Percentiles rank a stretch among this genome's conserved stretches.
Evolutionary conservation across 148 eudicot genomes (phyloP).

Genomic region (Camellia lanceoleosa): DNA sequence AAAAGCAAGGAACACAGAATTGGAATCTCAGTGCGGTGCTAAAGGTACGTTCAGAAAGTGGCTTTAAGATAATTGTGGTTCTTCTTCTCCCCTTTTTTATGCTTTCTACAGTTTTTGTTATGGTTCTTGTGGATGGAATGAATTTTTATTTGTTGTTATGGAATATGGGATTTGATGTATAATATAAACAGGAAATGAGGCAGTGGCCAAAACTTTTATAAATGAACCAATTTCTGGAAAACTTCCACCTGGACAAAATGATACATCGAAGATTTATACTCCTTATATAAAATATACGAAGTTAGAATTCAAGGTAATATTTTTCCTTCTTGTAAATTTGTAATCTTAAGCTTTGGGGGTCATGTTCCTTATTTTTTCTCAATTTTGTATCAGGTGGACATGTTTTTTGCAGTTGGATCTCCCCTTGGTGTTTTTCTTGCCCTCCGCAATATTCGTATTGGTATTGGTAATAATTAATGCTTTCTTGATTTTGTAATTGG

Average conservation of each 20-base stretch:
- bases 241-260: constrained; percentile 35
- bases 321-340: not conserved
- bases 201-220: constrained; percentile 18
- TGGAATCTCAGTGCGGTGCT: constrained; percentile 46
- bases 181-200: constrained; percentile 34
- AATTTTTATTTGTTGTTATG: not conserved
- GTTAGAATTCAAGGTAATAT: constrained; percentile 73
- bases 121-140: constrained; percentile 6
- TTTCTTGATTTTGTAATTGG: not conserved
- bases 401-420: constrained; percentile 94
- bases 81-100: not conserved
- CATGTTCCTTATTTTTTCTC: constrained; percentile 2
- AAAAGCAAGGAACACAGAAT: constrained; percentile 48
- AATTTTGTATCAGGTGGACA: constrained; percentile 65
- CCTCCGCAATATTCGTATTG: constrained; percentile 92
- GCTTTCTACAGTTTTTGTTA: not conserved
- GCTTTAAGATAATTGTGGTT: constrained; percentile 13
- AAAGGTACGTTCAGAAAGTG: constrained; percentile 36
- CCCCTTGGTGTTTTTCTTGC: constrained; percentile 98
- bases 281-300: constrained; percentile 79
- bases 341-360: not conserved
- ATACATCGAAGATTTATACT: constrained; percentile 40
- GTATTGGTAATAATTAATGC: constrained; percentile 53
- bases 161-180: constrained; percentile 3
- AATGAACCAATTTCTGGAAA: constrained; percentile 37